Evolutionary conservation across 2,329 filamentous ascomycete species (phyloP).

Genomic region (Sporothrix humicola): DNA sequence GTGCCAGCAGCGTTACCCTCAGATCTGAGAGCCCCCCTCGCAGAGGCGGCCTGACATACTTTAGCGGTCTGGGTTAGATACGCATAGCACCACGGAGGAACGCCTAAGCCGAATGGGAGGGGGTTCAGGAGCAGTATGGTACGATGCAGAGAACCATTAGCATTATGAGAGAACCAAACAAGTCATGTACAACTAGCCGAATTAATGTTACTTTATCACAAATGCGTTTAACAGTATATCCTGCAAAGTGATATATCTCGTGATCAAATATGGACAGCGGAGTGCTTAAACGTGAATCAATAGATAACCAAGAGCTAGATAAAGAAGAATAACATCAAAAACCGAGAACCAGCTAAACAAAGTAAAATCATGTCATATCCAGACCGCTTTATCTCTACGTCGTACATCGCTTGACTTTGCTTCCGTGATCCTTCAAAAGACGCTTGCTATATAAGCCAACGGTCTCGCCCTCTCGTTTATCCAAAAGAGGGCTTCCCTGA

Average conservation of each 20-base stretch:
- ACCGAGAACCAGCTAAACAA: constrained; percentile 17
- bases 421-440: constrained; percentile 10
- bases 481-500: background rate
- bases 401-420: constrained; percentile 19
- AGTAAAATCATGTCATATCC: constrained; percentile 18
- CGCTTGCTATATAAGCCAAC: constrained; percentile 6
- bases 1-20: background rate
- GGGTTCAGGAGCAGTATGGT: background rate
- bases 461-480: background rate
- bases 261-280: background rate
- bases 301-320: constrained; percentile 5
- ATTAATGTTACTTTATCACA: constrained; percentile 8
- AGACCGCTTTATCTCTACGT: constrained; percentile 11
- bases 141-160: background rate
- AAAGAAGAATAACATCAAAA: background rate
- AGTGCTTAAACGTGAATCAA: background rate
- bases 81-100: background rate
- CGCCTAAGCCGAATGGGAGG: background rate
- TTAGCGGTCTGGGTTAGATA: background rate
- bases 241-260: background rate
- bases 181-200: constrained; percentile 20
- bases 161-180: background rate
- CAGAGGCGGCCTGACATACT: background rate
- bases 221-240: background rate
- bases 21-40: background rate